Base-by-base conservation (phyloP, 352 stramenopile species). In the Globisporangium middletonii region DNA sequence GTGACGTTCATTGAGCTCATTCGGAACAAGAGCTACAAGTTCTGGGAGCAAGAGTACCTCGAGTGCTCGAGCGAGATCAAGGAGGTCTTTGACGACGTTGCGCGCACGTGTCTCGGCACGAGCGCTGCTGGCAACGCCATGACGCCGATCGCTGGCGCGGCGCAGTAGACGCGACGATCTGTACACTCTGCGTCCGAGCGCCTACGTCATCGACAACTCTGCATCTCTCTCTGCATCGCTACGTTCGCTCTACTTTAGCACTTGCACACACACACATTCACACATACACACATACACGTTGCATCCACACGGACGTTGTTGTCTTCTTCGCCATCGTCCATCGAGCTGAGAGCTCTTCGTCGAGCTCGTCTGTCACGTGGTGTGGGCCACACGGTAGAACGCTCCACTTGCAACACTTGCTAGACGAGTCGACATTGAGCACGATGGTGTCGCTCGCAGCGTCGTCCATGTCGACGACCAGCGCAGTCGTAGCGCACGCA, bases 1-100 rank as follows among this genome's bases (percentile, higher is more conserved):
- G 97, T 99, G 57, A 99, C 97, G 12, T 99, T 99, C 72, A 99
- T 99, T 54, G 97, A 99, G 75, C 84, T 99, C 35, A 99, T 99
- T 57, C 98, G 98, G 73, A 99, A 99, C 80, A 96, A 98, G 62
- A 96, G 95, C 63, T 99, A 99, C 83, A 95, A 93, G 65, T 99
- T 99, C 66, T 99, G 97, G 97, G 92, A 91, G 63, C 96, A 99
- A 68, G 81, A 97, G 50, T 99, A 99, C 71, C 98, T 98, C 68
- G 86, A 98, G 69, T 99, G 96, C 81, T 97, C 96, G 49, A 96
- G 93, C 49, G 97, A 99, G 74, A 99, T 99, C 67, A 98, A 99
- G 67, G 94, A 98, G 57, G 92, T 99, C 23, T 99, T 99, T 79
- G 97, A 99, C 71, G 95, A 95, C 64, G 96, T 99, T 15, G 96